A percentile compares a stretch with the other conserved stretches of the same genome.
Conservation (phyloP, 2,329 filamentous ascomycete genomes). For the Penicillium sp. region DNA sequence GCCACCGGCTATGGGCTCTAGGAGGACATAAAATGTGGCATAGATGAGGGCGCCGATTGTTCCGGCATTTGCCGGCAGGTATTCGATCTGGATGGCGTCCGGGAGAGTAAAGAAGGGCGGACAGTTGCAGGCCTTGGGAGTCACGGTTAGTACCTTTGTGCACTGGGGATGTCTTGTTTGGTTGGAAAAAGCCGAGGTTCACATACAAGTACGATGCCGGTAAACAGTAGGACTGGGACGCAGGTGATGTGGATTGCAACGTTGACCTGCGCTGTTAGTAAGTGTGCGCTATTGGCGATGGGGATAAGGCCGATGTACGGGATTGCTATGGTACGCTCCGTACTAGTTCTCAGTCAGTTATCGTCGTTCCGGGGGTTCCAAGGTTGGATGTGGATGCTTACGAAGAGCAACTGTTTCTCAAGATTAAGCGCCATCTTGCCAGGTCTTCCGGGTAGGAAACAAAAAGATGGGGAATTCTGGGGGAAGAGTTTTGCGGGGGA, state of each 20-base stretch:
- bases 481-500: slow-evolving; percentile 1
- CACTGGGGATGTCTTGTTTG: background rate
- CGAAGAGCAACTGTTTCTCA: slow-evolving; percentile 66
- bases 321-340: slow-evolving; percentile 65
- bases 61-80: slow-evolving; percentile 61
- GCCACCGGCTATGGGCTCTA: slow-evolving; percentile 89
- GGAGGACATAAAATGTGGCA: slow-evolving; percentile 77
- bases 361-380: slow-evolving; percentile 12
- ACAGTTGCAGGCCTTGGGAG: slow-evolving; percentile 56
- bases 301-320: slow-evolving; percentile 45
- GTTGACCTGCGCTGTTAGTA: slow-evolving; percentile 54
- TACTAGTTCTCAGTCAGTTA: slow-evolving; percentile 50
- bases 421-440: slow-evolving; percentile 55
- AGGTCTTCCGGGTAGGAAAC: background rate
- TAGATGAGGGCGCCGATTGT: slow-evolving; percentile 63
- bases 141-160: background rate
- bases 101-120: slow-evolving; percentile 55
- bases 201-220: slow-evolving; percentile 59
- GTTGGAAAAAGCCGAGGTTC: background rate
- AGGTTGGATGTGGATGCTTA: slow-evolving; percentile 43
- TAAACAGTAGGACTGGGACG: slow-evolving; percentile 62
- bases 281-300: slow-evolving; percentile 18
- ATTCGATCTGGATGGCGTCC: slow-evolving; percentile 53
- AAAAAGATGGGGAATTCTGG: background rate
- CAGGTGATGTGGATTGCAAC: slow-evolving; percentile 63